phyloP scores from a whole-genome alignment of 23 red algal genomes.

The Gracilaria domingensis region DNA sequence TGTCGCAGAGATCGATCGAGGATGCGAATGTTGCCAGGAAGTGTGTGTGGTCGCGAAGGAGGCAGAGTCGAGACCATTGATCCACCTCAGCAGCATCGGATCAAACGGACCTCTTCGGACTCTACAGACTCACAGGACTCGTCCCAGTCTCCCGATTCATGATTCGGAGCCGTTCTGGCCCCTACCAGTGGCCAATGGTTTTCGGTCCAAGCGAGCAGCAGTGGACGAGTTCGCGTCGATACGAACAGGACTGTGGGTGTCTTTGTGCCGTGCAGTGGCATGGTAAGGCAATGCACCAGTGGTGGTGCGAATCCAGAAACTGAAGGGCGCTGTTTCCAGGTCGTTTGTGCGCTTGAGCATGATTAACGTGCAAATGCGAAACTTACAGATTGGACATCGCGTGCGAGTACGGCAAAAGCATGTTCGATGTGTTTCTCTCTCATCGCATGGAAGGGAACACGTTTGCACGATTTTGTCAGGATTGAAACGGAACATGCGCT shows the following conservation, averaged over 20 bases:
- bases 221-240: too few relatives aligned
- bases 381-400: conserved; percentile 31
- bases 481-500: conserved; percentile 31
- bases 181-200: too few relatives aligned
- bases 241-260: too few relatives aligned
- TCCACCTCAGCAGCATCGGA: background rate
- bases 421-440: conserved; percentile 67
- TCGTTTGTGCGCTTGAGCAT: conserved; percentile 19
- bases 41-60: background rate
- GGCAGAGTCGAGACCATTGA: background rate
- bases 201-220: conserved; percentile 18
- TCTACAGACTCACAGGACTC: background rate
- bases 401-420: conserved; percentile 20
- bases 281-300: too few relatives aligned
- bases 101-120: background rate
- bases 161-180: background rate
- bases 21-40: too few relatives aligned
- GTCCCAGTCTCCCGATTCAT: background rate
- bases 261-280: too few relatives aligned
- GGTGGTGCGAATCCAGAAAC: too few relatives aligned
- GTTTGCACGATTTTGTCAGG: conserved; percentile 38
- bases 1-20: too few relatives aligned
- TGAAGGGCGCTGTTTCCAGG: conserved; percentile 24
- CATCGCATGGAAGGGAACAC: conserved; percentile 13
- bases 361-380: conserved; percentile 16